Percentiles rank a stretch among this genome's conserved stretches.
Conservation (phyloP, 495 filamentous ascomycete species). For the Venustampulla echinocandica region DNA sequence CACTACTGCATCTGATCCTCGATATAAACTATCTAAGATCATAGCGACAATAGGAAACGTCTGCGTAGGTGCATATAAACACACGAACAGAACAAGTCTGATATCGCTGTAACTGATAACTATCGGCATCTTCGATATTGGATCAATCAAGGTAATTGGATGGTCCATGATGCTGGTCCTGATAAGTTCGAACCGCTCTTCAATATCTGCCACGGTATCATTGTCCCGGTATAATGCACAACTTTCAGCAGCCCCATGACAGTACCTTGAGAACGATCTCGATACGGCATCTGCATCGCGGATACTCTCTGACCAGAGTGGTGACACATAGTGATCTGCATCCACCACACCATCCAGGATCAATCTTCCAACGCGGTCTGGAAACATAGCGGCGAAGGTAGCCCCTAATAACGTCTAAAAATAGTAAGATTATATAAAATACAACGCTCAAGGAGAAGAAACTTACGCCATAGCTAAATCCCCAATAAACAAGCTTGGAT, state of each 20-base stretch:
- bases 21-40: constrained; percentile 21
- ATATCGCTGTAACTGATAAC: constrained; percentile 27
- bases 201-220: constrained; percentile 34
- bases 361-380: constrained; percentile 35
- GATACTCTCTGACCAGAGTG: constrained; percentile 28
- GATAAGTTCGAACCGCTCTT: constrained; percentile 31
- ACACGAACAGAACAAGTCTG: constrained; percentile 27
- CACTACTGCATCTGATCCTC: not conserved
- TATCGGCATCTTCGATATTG: constrained; percentile 25
- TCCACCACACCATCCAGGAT: constrained; percentile 44
- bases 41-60: constrained; percentile 27
- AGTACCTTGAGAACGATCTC: constrained; percentile 31
- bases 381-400: constrained; percentile 44
- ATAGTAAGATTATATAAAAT: not conserved
- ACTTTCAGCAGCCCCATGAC: constrained; percentile 23
- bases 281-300: constrained; percentile 34
- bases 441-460: not conserved
- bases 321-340: constrained; percentile 34
- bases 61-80: constrained; percentile 29
- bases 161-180: constrained; percentile 32
- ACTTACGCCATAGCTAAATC: constrained; percentile 53
- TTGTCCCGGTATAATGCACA: constrained; percentile 31
- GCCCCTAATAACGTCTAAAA: constrained; percentile 48
- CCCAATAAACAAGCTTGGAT: constrained; percentile 48
- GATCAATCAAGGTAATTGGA: constrained; percentile 39